phyloP scores from a whole-genome alignment of 495 filamentous ascomycete genomes.

The Tetracladium setigerum region DNA sequence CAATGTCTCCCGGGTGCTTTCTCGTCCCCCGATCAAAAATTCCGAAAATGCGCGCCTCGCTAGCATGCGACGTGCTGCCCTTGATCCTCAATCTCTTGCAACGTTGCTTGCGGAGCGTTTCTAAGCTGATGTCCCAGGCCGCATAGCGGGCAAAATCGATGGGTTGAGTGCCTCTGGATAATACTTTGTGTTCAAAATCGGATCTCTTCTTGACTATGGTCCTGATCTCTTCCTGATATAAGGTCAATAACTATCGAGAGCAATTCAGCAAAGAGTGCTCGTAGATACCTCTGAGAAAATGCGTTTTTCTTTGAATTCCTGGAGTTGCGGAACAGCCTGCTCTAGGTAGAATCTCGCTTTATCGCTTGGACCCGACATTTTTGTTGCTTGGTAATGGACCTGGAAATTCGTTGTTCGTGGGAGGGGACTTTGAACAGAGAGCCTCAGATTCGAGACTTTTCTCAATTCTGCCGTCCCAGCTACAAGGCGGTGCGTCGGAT shows the following conservation, averaged over 20 bases:
- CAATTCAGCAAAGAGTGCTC: background rate
- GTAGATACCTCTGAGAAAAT: constrained; percentile 68
- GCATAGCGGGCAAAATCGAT: constrained; percentile 80
- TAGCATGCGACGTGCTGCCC: constrained; percentile 46
- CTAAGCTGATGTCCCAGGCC: constrained; percentile 86
- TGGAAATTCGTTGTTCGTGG: background rate
- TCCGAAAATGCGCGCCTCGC: constrained; percentile 76
- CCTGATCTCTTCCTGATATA: constrained; percentile 68
- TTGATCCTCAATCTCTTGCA: constrained; percentile 72
- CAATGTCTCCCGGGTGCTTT: constrained; percentile 75
- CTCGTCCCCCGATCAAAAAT: constrained; percentile 81
- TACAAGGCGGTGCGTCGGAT: too few species aligned
- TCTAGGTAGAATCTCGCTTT: constrained; percentile 94
- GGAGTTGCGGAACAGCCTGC: constrained; percentile 81
- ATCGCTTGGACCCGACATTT: constrained; percentile 78
- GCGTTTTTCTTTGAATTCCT: constrained; percentile 78
- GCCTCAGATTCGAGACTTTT: constrained; percentile 8
- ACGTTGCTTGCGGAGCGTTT: constrained; percentile 71
- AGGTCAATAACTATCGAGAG: constrained; percentile 1
- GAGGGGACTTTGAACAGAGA: background rate
- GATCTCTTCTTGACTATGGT: constrained; percentile 83
- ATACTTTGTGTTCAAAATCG: constrained; percentile 86
- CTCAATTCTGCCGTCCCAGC: constrained; percentile 17
- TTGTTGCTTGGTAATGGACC: constrained; percentile 16
- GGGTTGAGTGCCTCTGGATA: constrained; percentile 66